Evolutionary conservation across 257 asterid genomes (phyloP).

Genomic region (Thymus quinquecostatus): DNA sequence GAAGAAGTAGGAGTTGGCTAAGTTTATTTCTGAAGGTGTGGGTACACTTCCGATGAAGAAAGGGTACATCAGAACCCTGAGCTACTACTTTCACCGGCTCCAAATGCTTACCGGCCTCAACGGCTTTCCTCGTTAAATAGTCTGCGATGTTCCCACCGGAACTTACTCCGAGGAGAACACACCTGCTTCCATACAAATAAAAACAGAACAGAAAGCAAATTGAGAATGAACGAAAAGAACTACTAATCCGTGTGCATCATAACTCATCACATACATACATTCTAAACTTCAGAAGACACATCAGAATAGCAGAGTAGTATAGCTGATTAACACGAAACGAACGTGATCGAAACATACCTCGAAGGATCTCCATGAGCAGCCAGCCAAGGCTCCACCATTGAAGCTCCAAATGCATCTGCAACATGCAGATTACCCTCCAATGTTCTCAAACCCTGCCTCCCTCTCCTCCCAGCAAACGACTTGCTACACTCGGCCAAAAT

Average conservation of each 20-base stretch:
- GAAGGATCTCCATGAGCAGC: slow-evolving; percentile 98
- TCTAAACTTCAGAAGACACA: not conserved
- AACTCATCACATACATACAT: not conserved
- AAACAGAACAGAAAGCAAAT: not conserved
- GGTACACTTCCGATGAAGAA: slow-evolving; percentile 88
- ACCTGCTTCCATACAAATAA: slow-evolving; percentile 49
- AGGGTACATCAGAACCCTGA: slow-evolving; percentile 94
- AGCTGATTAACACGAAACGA: too few relatives aligned
- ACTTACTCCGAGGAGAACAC: slow-evolving; percentile 95
- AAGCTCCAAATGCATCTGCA: slow-evolving; percentile 92
- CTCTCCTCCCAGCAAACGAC: slow-evolving; percentile 57
- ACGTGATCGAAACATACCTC: slow-evolving; percentile 49
- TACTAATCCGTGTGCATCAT: too few relatives aligned
- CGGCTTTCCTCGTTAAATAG: slow-evolving; percentile 73
- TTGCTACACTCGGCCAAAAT: slow-evolving; percentile 83
- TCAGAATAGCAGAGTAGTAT: slow-evolving; percentile 3
- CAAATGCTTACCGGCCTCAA: slow-evolving; percentile 73
- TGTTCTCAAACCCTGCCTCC: slow-evolving; percentile 58
- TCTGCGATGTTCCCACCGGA: slow-evolving; percentile 95
- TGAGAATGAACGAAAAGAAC: too few relatives aligned
- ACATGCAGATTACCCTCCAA: slow-evolving; percentile 59
- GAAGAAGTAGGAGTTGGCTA: slow-evolving; percentile 85
- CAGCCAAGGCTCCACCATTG: slow-evolving; percentile 95
- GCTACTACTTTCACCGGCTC: slow-evolving; percentile 97
- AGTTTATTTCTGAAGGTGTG: slow-evolving; percentile 80